These are phyloP conservation scores for Tephrocybe rancida DNA, from an alignment of 768 basidiomycete species.

Conservation along the genomic window DNA sequence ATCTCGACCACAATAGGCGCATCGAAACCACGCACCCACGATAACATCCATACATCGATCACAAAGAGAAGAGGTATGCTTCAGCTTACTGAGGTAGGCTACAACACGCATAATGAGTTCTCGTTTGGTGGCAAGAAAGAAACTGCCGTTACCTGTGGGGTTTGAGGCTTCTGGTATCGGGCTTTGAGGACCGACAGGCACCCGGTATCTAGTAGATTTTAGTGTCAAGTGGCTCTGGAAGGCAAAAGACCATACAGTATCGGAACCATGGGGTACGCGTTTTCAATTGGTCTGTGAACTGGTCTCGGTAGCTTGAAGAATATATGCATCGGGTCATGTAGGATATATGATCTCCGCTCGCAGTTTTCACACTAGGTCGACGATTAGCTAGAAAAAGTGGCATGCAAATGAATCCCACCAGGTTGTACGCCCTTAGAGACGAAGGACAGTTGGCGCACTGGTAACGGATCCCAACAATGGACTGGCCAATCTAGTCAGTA, in stretches of 20 bases:
- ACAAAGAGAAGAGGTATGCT: conserved; percentile 74
- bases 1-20: conserved; percentile 86
- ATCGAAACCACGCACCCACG: conserved; percentile 88
- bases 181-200: conserved; percentile 58
- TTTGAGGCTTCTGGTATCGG: conserved; percentile 38
- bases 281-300: conserved; percentile 58
- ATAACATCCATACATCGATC: conserved; percentile 86
- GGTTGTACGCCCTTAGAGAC: conserved; percentile 64
- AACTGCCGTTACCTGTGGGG: conserved; percentile 55
- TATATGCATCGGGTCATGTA: conserved; percentile 84
- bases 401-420: conserved; percentile 53
- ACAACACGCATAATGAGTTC: conserved; percentile 2
- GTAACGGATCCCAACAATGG: conserved; percentile 78
- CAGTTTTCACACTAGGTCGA: conserved; percentile 72
- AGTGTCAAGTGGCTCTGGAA: conserved; percentile 6
- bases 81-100: conserved; percentile 67
- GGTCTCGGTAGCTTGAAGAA: conserved; percentile 89
- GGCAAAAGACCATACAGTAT: conserved; percentile 48
- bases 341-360: conserved; percentile 72
- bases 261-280: conserved; percentile 65
- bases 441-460: conserved; percentile 93
- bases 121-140: not conserved
- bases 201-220: conserved; percentile 53
- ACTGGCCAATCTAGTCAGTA: conserved; percentile 36
- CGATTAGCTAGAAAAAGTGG: not conserved